Evolutionary conservation across 2,329 filamentous ascomycete species (phyloP), one percentile per base, ranked within the genome.

Genomic region (Ophiostoma pallidulum): DNA sequence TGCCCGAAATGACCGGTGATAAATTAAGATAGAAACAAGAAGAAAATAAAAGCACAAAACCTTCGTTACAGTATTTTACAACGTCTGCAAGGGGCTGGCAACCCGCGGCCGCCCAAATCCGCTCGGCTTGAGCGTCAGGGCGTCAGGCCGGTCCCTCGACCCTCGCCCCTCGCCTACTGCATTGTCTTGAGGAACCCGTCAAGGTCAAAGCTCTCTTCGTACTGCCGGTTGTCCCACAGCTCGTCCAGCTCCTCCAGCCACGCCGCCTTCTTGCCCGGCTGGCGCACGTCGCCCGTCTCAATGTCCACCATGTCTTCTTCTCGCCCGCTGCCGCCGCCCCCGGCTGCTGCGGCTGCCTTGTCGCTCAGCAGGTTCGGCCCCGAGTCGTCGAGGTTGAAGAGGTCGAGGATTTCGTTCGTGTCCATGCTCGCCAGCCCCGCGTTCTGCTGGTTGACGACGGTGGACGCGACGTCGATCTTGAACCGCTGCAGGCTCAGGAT

Each of bases 371-470:
- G 71, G 33, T 70, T 78, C 4, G 85, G 82, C 36, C 82, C 84
- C 26, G 82, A 75, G 56, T 94, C 88, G 47, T 86, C 85, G 8
- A 98, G 74, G 58, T 85, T 97, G 73, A 98, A 98, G 40, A 98
- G 77, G 60, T 98, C 92, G 3, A 98, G 77, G 51, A 98, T 94
- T 66, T 98, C 90, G 60, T 97, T 92, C 33, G 94, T 98, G 65
- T 97, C 91, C 92, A 98, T 98, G 13, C 89, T 94, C 42, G 73
- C 84, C 2, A 98, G 70, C 1, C 92, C 92, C 1, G 92, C 91
- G 58, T 98, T 98, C 68, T 98, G 92, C 67, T 98, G 92, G 64
- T 98, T 98, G 55, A 98, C 94, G 6, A 98, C 92, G 0, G 94
- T 98, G 44, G 86, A 94, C 36, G 92, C 94, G 18, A 98, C 90